phyloP scores from a whole-genome alignment of 1,139 yeast genomes.

The Candida glucosophila region DNA sequence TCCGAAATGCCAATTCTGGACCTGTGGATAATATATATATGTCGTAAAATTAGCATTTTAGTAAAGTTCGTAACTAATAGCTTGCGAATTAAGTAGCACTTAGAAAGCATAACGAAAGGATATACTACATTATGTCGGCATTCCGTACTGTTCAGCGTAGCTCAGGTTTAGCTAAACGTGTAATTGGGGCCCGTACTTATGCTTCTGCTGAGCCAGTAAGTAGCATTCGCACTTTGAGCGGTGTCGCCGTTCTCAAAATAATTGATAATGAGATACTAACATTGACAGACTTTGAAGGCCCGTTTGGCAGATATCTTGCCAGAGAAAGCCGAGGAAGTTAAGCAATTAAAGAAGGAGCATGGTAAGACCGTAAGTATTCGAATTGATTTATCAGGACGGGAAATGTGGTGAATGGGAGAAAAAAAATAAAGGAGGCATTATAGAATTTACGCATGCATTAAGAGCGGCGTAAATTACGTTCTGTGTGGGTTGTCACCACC shows the following conservation, averaged over 20 bases:
- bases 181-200: conserved; percentile 36
- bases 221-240: conserved; percentile 5
- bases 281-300: conserved; percentile 61
- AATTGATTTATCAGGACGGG: background rate
- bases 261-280: too few species aligned
- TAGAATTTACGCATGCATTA: too few species aligned
- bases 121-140: conserved; percentile 30
- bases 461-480: too few species aligned
- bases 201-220: conserved; percentile 51
- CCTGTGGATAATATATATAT: too few species aligned
- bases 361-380: conserved; percentile 61
- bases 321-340: conserved; percentile 84
- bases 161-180: conserved; percentile 21
- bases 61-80: conserved; percentile 1
- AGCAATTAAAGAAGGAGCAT: conserved; percentile 79
- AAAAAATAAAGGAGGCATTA: too few species aligned
- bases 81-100: too few species aligned
- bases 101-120: too few species aligned
- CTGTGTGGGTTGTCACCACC: too few species aligned
- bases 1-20: too few species aligned
- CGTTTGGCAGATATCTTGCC: conserved; percentile 91
- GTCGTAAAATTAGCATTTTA: background rate
- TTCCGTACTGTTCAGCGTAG: conserved; percentile 34
- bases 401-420: too few species aligned
- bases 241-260: background rate